Conservation (phyloP, 768 basidiomycete genomes). For the Goffeauzyma gilvescens region DNA sequence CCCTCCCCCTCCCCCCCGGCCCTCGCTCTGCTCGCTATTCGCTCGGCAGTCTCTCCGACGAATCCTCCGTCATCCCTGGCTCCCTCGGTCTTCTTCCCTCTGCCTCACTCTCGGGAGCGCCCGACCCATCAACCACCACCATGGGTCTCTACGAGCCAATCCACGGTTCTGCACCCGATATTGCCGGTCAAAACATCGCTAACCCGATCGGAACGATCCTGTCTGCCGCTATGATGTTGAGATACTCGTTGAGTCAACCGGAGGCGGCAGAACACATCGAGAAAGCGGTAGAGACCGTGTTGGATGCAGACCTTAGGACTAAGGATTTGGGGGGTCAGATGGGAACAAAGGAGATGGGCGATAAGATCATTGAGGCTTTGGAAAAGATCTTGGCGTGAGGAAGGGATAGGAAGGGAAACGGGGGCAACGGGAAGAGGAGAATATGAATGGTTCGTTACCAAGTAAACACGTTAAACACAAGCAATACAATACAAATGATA, state of each 20-base stretch:
- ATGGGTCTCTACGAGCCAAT: constrained; percentile 92
- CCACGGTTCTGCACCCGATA: constrained; percentile 85
- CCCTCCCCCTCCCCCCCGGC: not conserved
- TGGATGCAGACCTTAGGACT: constrained; percentile 67
- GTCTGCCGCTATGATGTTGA: constrained; percentile 75
- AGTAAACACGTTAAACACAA: too few species aligned
- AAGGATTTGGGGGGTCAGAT: constrained; percentile 68
- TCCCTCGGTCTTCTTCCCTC: constrained; percentile 91
- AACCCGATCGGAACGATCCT: constrained; percentile 92
- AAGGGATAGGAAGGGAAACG: not conserved
- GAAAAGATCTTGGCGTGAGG: constrained; percentile 36
- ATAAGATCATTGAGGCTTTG: constrained; percentile 57
- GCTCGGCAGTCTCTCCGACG: constrained; percentile 67
- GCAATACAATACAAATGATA: too few species aligned
- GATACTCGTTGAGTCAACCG: constrained; percentile 83
- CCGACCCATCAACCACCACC: constrained; percentile 52
- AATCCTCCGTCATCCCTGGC: constrained; percentile 90
- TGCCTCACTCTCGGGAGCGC: constrained; percentile 83
- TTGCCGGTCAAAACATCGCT: constrained; percentile 80
- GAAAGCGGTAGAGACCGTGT: constrained; percentile 66
- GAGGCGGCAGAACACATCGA: constrained; percentile 71
- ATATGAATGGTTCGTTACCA: too few species aligned
- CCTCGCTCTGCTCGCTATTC: too few species aligned
- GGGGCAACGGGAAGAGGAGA: too few species aligned
- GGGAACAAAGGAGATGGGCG: constrained; percentile 61